Base-by-base conservation (phyloP, 805 yeast species). In the Schwanniomyces sp. region DNA sequence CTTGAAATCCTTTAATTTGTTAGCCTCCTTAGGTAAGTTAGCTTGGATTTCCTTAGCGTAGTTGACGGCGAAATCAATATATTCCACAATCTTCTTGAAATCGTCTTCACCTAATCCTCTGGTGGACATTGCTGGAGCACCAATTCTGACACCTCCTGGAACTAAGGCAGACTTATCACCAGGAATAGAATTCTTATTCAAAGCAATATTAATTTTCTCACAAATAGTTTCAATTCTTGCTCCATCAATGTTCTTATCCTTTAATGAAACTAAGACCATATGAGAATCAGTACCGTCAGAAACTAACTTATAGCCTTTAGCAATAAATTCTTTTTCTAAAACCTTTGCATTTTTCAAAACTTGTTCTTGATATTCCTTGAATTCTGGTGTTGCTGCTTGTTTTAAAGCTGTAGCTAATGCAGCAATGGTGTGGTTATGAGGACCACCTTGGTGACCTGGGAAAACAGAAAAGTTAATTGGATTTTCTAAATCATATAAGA, bases 361-460 rank as follows among this genome's bases (percentile, higher is more conserved):
- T 57, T 82, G 80, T 63, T 81, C 72, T 74, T 92, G 98, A 76
- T 92, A 92, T 60, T 82, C 78, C 67, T 81, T 86, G 76, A 85
- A 92, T 69, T 89, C 97, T 34, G 96, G 96, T 41, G 92, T 78
- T 44, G 81, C 76, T 48, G 96, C 91, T 77, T 92, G 98, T 66
- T 89, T 89, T 62, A 92, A 80, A 34, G 98, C 98, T 48, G 91
- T 92, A 28, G 98, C 96, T 59, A 92, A 78, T 17, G 98, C 98
- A 54, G 96, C 84, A 63, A 92, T 92, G 59, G 98, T 92, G 74
- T 92, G 97, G 77, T 92, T 92, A 73, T 92, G 98, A 57, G 99
- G 99, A 65, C 99, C 99, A 78, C 99, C 99, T 78, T 92, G 99
- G 71, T 92, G 98, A 55, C 96, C 98, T 58, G 99, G 99, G 88